Conservation (phyloP, 164 flowering plant genomes). For the Vitis riparia region DNA sequence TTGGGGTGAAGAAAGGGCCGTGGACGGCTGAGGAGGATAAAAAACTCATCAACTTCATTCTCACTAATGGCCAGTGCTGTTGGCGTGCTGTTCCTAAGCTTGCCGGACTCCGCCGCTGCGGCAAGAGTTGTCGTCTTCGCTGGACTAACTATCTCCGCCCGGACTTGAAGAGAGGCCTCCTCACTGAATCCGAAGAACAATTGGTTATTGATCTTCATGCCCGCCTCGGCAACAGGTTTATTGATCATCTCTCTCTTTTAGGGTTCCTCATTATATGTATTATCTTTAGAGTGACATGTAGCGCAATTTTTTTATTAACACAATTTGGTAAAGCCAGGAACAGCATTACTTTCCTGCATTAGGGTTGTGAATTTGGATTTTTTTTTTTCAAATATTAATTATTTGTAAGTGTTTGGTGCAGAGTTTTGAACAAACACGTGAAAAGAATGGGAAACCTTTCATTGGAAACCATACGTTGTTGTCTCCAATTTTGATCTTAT, state of each 20-base stretch:
- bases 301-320: too few species aligned
- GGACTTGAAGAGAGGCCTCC: conserved; percentile 83
- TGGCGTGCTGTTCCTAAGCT: conserved; percentile 95
- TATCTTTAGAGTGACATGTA: not conserved
- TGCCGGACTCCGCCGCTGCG: conserved; percentile 86
- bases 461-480: too few species aligned
- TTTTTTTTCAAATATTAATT: too few species aligned
- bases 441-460: too few species aligned
- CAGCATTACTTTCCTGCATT: too few species aligned
- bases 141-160: conserved; percentile 96
- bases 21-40: conserved; percentile 96
- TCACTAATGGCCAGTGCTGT: conserved; percentile 89
- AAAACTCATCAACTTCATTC: conserved; percentile 83
- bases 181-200: conserved; percentile 74
- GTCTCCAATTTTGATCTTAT: too few species aligned
- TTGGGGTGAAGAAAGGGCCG: conserved; percentile 96
- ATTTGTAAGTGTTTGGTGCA: not conserved
- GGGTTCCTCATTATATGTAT: not conserved
- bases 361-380: too few species aligned
- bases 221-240: conserved; percentile 82
- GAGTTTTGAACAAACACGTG: not conserved
- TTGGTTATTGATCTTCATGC: conserved; percentile 91
- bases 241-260: not conserved
- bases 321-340: too few species aligned
- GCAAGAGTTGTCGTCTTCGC: conserved; percentile 90